Conservation (phyloP, 805 yeast species). For the Kazachstania taianensis region DNA sequence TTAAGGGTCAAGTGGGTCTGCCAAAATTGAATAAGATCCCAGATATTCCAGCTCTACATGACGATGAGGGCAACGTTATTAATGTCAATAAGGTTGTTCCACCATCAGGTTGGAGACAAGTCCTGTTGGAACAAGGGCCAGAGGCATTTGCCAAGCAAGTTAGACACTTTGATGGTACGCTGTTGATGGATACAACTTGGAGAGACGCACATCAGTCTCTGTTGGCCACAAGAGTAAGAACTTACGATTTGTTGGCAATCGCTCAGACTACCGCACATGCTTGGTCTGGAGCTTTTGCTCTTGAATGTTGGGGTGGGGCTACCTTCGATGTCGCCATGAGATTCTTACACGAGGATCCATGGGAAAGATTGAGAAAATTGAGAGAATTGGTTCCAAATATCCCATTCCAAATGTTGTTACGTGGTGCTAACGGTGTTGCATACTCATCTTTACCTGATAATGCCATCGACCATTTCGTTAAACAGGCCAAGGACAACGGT, state of each 20-base stretch:
- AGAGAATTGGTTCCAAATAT: constrained; percentile 91
- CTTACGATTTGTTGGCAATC: constrained; percentile 80
- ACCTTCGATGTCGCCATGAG: constrained; percentile 98
- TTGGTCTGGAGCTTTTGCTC: constrained; percentile 78
- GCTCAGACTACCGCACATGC: constrained; percentile 94
- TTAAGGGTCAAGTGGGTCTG: constrained; percentile 88
- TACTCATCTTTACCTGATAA: constrained; percentile 96
- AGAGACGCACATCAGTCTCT: constrained; percentile 99
- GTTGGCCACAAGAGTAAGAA: constrained; percentile 94
- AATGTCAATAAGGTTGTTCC: constrained; percentile 47
- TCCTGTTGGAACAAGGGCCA: constrained; percentile 77
- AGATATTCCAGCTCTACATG: constrained; percentile 60
- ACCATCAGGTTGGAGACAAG: constrained; percentile 87
- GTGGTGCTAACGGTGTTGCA: constrained; percentile 99
- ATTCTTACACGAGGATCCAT: constrained; percentile 96
- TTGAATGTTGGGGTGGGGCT: constrained; percentile 99
- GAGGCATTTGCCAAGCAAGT: constrained; percentile 83
- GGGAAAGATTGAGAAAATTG: constrained; percentile 87
- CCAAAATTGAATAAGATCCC: constrained; percentile 79
- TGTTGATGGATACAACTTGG: constrained; percentile 98
- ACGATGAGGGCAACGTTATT: constrained; percentile 46
- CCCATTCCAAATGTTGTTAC: constrained; percentile 97
- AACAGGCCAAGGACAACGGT: constrained; percentile 91
- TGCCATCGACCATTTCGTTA: constrained; percentile 94
- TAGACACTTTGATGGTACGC: constrained; percentile 72